Evolutionary conservation across 1,139 yeast genomes (phyloP).

Genomic region (Candida sp.): DNA sequence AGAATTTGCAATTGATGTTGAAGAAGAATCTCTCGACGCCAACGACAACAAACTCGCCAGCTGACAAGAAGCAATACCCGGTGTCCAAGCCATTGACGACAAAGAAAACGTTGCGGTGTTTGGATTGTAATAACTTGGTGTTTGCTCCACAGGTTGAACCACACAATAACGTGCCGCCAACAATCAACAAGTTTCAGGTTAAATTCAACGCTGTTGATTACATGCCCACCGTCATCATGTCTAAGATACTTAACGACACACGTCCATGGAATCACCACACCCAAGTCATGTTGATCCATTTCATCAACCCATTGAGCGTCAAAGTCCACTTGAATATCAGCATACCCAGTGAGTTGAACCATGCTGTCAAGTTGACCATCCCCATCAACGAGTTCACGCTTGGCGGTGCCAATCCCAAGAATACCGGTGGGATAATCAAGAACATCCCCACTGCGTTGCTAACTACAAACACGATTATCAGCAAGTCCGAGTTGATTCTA

Average conservation of each 20-base stretch:
- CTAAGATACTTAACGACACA: constrained; percentile 8
- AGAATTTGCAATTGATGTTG: constrained; percentile 12
- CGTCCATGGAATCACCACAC: constrained; percentile 9
- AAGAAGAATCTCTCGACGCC: constrained; percentile 16
- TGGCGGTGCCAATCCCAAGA: constrained; percentile 4
- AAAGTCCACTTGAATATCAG: constrained; percentile 10
- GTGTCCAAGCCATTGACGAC: constrained; percentile 27
- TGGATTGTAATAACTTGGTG: constrained; percentile 30
- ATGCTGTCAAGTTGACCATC: constrained; percentile 20
- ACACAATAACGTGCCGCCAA: constrained; percentile 19
- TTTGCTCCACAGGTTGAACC: constrained; percentile 27
- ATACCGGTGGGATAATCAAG: constrained; percentile 8
- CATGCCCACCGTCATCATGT: constrained; percentile 23
- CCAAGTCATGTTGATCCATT: constrained; percentile 25
- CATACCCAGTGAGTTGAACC: constrained; percentile 12
- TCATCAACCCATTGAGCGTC: constrained; percentile 32
- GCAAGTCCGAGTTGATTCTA: constrained; percentile 34
- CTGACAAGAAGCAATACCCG: constrained; percentile 21
- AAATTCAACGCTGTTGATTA: constrained; percentile 40
- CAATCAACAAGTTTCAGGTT: constrained; percentile 30
- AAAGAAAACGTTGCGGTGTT: constrained; percentile 30
- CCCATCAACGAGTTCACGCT: constrained; percentile 26
- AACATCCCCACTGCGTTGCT: constrained; percentile 38
- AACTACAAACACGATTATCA: constrained; percentile 29
- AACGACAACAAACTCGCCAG: constrained; percentile 21